Conservation (phyloP, 2,329 filamentous ascomycete species). For the Phaeoacremonium minimum region DNA sequence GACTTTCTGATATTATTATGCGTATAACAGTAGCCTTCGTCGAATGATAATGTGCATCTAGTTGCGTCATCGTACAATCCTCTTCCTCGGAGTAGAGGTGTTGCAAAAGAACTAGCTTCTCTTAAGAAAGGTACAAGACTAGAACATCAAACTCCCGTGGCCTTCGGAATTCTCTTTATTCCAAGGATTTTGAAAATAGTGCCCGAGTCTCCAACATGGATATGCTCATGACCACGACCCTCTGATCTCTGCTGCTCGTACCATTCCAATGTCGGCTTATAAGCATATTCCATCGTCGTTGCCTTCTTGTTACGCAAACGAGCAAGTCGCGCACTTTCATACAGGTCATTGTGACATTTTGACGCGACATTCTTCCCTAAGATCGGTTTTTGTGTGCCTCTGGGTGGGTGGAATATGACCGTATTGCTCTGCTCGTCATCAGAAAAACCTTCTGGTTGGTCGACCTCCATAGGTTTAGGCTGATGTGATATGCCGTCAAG, state of each 20-base stretch:
- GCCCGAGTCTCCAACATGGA: slow-evolving; percentile 40
- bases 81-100: too few relatives aligned
- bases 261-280: slow-evolving; percentile 46
- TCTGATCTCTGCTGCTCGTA: slow-evolving; percentile 41
- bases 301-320: slow-evolving; percentile 13
- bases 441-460: too few relatives aligned
- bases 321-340: slow-evolving; percentile 26
- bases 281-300: slow-evolving; percentile 31
- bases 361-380: slow-evolving; percentile 10
- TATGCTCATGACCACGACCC: slow-evolving; percentile 44
- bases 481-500: too few relatives aligned
- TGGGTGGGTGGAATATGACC: slow-evolving; percentile 44
- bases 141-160: too few relatives aligned
- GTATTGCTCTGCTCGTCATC: slow-evolving; percentile 20
- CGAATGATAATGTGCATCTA: too few relatives aligned
- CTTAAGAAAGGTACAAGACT: too few relatives aligned
- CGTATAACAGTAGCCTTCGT: too few relatives aligned
- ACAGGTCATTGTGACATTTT: slow-evolving; percentile 39
- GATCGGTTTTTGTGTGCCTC: slow-evolving; percentile 12
- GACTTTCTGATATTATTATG: too few relatives aligned
- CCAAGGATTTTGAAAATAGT: slow-evolving; percentile 24
- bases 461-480: too few relatives aligned
- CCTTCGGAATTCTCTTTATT: too few relatives aligned
- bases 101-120: too few relatives aligned
- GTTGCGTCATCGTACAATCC: too few relatives aligned